Evolutionary conservation across 441 rosid genomes (phyloP).

Genomic region (Viola pubescens): DNA sequence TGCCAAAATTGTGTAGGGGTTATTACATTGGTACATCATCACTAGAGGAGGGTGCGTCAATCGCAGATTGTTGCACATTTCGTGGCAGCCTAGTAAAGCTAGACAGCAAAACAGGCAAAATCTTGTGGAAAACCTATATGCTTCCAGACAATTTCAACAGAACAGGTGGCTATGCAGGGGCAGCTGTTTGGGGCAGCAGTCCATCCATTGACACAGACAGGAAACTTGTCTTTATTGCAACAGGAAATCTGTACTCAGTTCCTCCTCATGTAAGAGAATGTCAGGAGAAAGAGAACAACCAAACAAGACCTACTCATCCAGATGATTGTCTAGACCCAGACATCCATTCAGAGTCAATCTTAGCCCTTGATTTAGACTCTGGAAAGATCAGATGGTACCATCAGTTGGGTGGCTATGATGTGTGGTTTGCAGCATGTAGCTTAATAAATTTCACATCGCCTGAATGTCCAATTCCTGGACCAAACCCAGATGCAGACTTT

Average conservation of each 20-base stretch:
- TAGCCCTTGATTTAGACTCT: slow-evolving; percentile 16
- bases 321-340: slow-evolving; percentile 27
- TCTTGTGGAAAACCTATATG: slow-evolving; percentile 25
- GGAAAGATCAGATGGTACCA: slow-evolving; percentile 27
- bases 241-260: slow-evolving; percentile 32
- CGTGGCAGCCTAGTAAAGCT: slow-evolving; percentile 25
- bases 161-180: slow-evolving; percentile 25
- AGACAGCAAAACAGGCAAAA: slow-evolving; percentile 15
- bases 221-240: slow-evolving; percentile 29
- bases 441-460: neutral
- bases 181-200: slow-evolving; percentile 33
- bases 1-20: slow-evolving; percentile 8
- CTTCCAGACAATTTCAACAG: slow-evolving; percentile 26
- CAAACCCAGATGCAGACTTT: slow-evolving; percentile 27
- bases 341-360: slow-evolving; percentile 23
- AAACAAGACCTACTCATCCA: slow-evolving; percentile 21
- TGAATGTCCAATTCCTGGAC: slow-evolving; percentile 23
- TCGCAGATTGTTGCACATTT: slow-evolving; percentile 28
- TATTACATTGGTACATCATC: slow-evolving; percentile 33
- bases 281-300: slow-evolving; percentile 27
- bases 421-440: neutral
- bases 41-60: slow-evolving; percentile 19
- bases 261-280: slow-evolving; percentile 28
- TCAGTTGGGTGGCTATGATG: slow-evolving; percentile 27
- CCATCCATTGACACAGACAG: slow-evolving; percentile 22